Evolutionary conservation across 768 basidiomycete species (phyloP), one percentile per base, ranked within the genome.

Genomic region (Psilocybe azurescens): DNA sequence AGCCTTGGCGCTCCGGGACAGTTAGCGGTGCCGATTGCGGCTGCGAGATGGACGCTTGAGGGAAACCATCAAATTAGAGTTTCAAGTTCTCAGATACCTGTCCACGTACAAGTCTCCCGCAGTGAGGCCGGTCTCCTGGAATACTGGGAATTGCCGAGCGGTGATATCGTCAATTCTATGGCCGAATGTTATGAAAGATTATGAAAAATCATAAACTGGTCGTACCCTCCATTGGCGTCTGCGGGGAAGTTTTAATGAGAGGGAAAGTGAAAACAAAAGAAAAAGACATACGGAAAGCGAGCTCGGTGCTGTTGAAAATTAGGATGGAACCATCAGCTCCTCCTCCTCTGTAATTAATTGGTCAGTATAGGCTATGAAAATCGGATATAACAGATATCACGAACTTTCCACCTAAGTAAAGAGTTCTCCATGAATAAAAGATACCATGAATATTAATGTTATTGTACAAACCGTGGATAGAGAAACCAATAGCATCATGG

Each of bases 1-100:
- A 79, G 66, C 16, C 66, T 68, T 1, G 76, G 76, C 11, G 75
- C 73, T 36, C 78, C 78, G 2, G 76, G 73, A 58, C 78, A 79
- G 69, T 78, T 78, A 30, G 70, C 59, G 32, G 64, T 64, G 7
- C 71, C 72, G 56, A 76, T 72, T 14, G 70, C 70, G 11, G 66
- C 70, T 1, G 68, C 70, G 3, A 71, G 65, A 28, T 71, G 70
- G 3, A 71, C 64, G 36, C 69, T 70, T 3, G 3, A 50, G 13
- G 53, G 10, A 18, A 11, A 28, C 14, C 13, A 13, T 11, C 1
- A 18, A 46, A 7, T 3, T 24, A 36, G 5, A 44, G n/a, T 48
- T 39, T n/a, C 4, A 14, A 14, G 13, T 7, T 18, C 3, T n/a
- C 33, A 11, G n/a, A 4, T 16, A 30, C 1, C 5, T 24, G 11